Evolutionary conservation across 257 asterid genomes (phyloP), one percentile per base, ranked within the genome.

Genomic region (Solanum paucissectum): DNA sequence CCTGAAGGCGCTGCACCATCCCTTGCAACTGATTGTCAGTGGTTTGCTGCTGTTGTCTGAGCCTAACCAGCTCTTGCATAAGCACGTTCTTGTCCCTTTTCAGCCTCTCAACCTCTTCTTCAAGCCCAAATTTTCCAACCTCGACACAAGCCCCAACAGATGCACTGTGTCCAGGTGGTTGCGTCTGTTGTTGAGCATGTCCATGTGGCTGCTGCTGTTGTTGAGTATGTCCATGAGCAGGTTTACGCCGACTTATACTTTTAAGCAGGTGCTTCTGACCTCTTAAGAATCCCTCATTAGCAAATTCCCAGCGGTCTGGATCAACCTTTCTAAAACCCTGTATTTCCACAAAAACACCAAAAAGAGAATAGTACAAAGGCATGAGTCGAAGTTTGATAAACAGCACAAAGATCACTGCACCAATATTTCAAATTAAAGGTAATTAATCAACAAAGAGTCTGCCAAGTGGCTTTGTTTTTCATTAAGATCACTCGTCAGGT

Each of bases 261-360:
- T 92, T 95, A 73, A 96, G 98, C 32, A 96, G 95, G 88, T 96
- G 98, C 83, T 93, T 95, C 87, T 94, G 98, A 73, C 98, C 99
- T 89, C 98, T 91, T 92, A 96, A 91, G 90, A 96, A 96, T 16
- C 98, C 98, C 91, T 95, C 98, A 42, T 96, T 96, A 66, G 98
- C 99, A 86, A 95, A 96, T 92, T 95, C 98, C 98, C 98, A 96
- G 87, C 98, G 96, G 87, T 95, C 98, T 14, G 98, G 99, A 89
- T 96, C 98, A 73, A 96, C 96, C 92, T 96, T 95, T 88, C 96
- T 91, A 77, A 95, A 95, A 25, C 98, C 99, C 98, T 95, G 94
- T 83, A 88, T 74, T 64, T 60, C 84, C 83, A 66, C 20, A 69
- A 73, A 6, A 71, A 52, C 42, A 84, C 49, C 77, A 76, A 85